phyloP scores from a whole-genome alignment of 2,329 filamentous ascomycete species.

The Aspergillus sergii region DNA sequence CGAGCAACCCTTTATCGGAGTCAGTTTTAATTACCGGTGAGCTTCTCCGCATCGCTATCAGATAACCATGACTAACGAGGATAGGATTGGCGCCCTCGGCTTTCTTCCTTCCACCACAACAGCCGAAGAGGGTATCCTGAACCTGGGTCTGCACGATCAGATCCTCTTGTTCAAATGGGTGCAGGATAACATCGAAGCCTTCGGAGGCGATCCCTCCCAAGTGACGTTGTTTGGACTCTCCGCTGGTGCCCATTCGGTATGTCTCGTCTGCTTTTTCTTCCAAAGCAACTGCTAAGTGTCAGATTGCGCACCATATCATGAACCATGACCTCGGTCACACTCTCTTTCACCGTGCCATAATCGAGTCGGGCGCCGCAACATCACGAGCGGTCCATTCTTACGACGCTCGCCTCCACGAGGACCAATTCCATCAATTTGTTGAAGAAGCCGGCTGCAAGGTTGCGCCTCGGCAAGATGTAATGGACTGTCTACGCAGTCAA shows the following conservation, averaged over 20 bases:
- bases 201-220: constrained; percentile 29
- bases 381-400: constrained; percentile 51
- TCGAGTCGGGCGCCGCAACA: constrained; percentile 52
- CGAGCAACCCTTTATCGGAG: constrained; percentile 46
- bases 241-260: constrained; percentile 52
- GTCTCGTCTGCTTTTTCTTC: neutral
- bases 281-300: neutral
- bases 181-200: constrained; percentile 27
- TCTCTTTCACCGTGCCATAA: constrained; percentile 50
- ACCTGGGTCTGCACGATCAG: constrained; percentile 42
- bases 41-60: neutral
- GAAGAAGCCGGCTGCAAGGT: constrained; percentile 36
- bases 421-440: constrained; percentile 49
- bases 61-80: neutral
- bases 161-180: constrained; percentile 35
- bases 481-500: constrained; percentile 47
- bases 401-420: constrained; percentile 44
- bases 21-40: constrained; percentile 49
- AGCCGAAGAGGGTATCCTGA: constrained; percentile 56
- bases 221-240: constrained; percentile 44
- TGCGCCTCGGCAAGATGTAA: constrained; percentile 33
- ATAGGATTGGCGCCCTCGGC: constrained; percentile 55
- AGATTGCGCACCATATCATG: constrained; percentile 71
- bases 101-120: constrained; percentile 64
- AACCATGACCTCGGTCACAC: constrained; percentile 38